Evolutionary conservation across 495 filamentous ascomycete species (phyloP), one percentile per base, ranked within the genome.

Genomic region (Xylaria longipes): DNA sequence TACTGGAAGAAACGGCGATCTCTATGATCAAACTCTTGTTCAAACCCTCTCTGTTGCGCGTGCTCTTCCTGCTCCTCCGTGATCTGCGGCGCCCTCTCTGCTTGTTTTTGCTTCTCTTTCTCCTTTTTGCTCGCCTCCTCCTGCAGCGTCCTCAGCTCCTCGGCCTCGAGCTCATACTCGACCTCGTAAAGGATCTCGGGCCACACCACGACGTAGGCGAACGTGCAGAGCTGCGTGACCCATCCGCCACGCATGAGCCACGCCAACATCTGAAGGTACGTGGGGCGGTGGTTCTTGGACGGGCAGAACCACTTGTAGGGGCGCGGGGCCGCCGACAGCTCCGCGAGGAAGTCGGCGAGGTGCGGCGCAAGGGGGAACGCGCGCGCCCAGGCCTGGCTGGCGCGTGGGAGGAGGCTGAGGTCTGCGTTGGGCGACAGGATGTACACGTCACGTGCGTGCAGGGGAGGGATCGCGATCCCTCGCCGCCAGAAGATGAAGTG

Each of bases 401-500:
- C 92, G n/a, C 86, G 80, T 43, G 89, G 87, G 0, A 98, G 84
- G 62, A 91, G 90, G 71, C 86, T 86, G 77, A 94, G 86, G 74
- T 97, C 93, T 63, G 93, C 94, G 78, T 97, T 97, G 0, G 95
- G 96, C 29, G 92, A 96, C 39, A 97, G 89, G 33, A 97, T 92
- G 80, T 98, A 99, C n/a, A 90, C 93, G 78, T 98, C 94, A 41
- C 95, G 85, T 43, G 91, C 91, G 73, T 97, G 94, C 17, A 98
- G 87, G 2, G 96, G 96, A 14, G 94, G 93, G 69, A 99, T 97
- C 37, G 95, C 91, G 46, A 95, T 92, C 45, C 95, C 96, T 63
- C 94, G 91, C 39, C 96, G 89, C 94, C 94, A 98, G 82, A 95
- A 97, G 52, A 98, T 94, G 63, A 99, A 90, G 81, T 98, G 95